These are phyloP conservation scores for Dendrobium officinale DNA, from an alignment of 106 monocot genomes.

Conservation along the genomic window DNA sequence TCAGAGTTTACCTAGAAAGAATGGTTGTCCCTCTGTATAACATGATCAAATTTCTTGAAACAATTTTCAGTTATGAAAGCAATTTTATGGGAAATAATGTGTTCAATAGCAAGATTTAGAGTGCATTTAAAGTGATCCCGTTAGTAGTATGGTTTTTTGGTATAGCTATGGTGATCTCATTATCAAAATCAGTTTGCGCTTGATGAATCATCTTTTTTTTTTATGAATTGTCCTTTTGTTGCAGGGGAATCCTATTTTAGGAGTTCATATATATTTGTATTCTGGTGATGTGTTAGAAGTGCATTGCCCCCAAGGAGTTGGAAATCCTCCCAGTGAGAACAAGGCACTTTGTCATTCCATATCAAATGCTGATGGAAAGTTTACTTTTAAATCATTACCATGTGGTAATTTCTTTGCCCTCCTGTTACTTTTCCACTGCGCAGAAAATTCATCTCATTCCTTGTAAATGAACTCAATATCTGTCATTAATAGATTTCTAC, in stretches of 20 bases:
- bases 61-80: not conserved
- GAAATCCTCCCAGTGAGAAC: constrained; percentile 37
- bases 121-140: not conserved
- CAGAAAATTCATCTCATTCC: not conserved
- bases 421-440: not conserved
- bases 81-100: not conserved
- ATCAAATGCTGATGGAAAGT: constrained; percentile 85
- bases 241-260: constrained; percentile 96
- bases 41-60: not conserved
- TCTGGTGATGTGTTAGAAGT: constrained; percentile 74
- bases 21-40: not conserved
- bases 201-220: not conserved
- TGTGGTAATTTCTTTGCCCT: constrained; percentile 59
- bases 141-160: constrained; percentile 2
- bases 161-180: not conserved
- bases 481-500: not conserved
- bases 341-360: constrained; percentile 83
- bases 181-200: not conserved
- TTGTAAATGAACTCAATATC: not conserved
- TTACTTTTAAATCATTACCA: constrained; percentile 72
- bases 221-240: constrained; percentile 9
- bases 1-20: not conserved
- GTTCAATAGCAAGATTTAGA: not conserved
- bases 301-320: constrained; percentile 57
- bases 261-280: constrained; percentile 83